Base-by-base conservation (phyloP, 371 early-diverging fungal genomes). In the Lichtheimia corymbifera region DNA sequence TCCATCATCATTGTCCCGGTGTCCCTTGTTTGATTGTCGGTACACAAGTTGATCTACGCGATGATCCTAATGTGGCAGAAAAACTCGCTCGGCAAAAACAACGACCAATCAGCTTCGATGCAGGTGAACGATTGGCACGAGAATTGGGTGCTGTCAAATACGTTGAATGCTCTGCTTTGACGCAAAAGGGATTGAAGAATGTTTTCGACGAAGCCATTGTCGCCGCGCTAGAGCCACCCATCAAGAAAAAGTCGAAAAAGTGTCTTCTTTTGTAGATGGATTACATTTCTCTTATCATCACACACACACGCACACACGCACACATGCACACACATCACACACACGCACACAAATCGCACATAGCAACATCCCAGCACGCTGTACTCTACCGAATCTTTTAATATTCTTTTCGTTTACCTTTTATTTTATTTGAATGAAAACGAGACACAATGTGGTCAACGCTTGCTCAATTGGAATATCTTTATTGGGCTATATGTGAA, bases 181-280 rank as follows among this genome's bases (percentile, higher is more conserved):
- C 97, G 35, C 98, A 96, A 71, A 88, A 91, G 70, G 89, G 99
- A 5, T 80, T 99, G 60, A 96, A 97, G 79, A 97, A 99, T 70
- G 98, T 99, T 27, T 98, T 98, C 85, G 98, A 97, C 72, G 97
- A 98, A 75, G 98, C 98, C 7, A 97, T 98, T 68, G 94, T 97
- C 28, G 98, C 97, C n/a, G 98, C 97, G 30, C 74, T 98, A 62
- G 96, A 95, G 66, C 97, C 98, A 27, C 97, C 96, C 22, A 82
- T 83, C 20, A 79, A 87, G 63, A 89, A 88, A 80, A 89, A 90
- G 80, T 85, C 88, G 66, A 85, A 77, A 65, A 90, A 87, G 82
- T 94, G 94, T 72, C 56, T 84, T 53, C 58, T 94, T 53, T 79
- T 93, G 64, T 94, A 87, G 59, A 62, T 50, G 15, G 52, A 40